Evolutionary conservation across 306 rosid genomes (phyloP).

Genomic region (Vicia faba): DNA sequence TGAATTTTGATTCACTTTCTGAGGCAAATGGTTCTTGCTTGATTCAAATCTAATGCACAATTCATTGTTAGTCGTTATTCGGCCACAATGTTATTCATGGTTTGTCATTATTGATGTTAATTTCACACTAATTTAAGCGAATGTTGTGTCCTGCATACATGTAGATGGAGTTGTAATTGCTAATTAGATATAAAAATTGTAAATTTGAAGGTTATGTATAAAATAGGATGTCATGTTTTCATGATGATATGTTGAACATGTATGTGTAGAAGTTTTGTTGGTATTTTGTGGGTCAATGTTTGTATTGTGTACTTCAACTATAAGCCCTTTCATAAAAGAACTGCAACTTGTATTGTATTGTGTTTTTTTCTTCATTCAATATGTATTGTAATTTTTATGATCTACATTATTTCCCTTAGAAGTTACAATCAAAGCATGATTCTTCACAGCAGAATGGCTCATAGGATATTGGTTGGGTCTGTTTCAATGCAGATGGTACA

Average conservation of each 20-base stretch:
- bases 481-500: too few species aligned
- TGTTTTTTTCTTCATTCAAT: too few species aligned
- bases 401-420: too few species aligned
- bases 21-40: constrained; percentile 40
- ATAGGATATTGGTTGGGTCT: too few species aligned
- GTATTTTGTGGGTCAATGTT: constrained; percentile 24
- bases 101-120: constrained; percentile 33
- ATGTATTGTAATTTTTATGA: too few species aligned
- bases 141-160: constrained; percentile 29
- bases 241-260: constrained; percentile 30
- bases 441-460: too few species aligned
- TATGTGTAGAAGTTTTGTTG: constrained; percentile 38
- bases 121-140: constrained; percentile 39
- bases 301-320: constrained; percentile 6
- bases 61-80: constrained; percentile 37
- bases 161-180: constrained; percentile 46
- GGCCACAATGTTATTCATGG: constrained; percentile 36
- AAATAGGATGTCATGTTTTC: constrained; percentile 36
- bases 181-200: constrained; percentile 42
- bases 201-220: constrained; percentile 47
- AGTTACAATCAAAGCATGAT: too few species aligned
- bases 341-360: background rate
- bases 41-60: constrained; percentile 42
- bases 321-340: background rate
- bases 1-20: constrained; percentile 36